A percentile compares a stretch with the other conserved stretches of the same genome.
Evolutionary conservation across 106 monocot genomes (phyloP).

Genomic region (Dioscorea dumetorum): DNA sequence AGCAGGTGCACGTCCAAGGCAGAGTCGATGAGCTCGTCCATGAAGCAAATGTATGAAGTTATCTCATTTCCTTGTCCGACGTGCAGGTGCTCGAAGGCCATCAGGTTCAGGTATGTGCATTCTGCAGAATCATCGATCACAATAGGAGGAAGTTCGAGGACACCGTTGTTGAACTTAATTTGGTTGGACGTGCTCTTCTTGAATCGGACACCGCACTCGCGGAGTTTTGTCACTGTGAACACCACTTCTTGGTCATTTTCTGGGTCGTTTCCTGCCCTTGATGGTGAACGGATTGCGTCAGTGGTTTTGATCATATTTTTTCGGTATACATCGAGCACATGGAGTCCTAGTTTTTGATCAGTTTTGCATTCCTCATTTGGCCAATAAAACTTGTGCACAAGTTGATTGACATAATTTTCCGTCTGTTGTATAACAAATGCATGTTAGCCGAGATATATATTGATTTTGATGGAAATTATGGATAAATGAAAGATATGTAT

Average conservation of each 20-base stretch:
- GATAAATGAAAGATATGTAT: too few species aligned
- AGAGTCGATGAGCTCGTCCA: constrained; percentile 15
- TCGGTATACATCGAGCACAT: constrained; percentile 64
- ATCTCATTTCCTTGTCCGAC: constrained; percentile 1
- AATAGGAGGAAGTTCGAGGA: constrained; percentile 39
- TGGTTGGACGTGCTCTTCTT: constrained; percentile 31
- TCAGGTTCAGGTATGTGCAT: constrained; percentile 19
- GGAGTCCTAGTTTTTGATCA: constrained; percentile 23
- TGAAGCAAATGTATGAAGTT: constrained; percentile 14
- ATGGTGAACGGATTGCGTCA: too few species aligned
- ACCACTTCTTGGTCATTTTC: too few species aligned
- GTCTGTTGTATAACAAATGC: too few species aligned
- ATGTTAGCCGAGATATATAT: too few species aligned
- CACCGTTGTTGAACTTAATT: constrained; percentile 53
- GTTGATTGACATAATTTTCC: too few species aligned
- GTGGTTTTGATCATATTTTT: constrained; percentile 27
- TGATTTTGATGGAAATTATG: too few species aligned
- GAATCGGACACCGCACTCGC: constrained; percentile 72
- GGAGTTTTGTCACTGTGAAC: constrained; percentile 46
- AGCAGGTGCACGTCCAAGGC: constrained; percentile 13
- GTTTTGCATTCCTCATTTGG: too few species aligned
- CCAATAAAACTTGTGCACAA: too few species aligned
- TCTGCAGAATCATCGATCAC: constrained; percentile 16
- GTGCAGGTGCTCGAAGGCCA: constrained; percentile 23
- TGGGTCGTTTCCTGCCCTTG: too few species aligned